Evolutionary conservation across 1,284 basidiomycete genomes (phyloP), one percentile per base, ranked within the genome.

Genomic region (Sparassis latifolia): DNA sequence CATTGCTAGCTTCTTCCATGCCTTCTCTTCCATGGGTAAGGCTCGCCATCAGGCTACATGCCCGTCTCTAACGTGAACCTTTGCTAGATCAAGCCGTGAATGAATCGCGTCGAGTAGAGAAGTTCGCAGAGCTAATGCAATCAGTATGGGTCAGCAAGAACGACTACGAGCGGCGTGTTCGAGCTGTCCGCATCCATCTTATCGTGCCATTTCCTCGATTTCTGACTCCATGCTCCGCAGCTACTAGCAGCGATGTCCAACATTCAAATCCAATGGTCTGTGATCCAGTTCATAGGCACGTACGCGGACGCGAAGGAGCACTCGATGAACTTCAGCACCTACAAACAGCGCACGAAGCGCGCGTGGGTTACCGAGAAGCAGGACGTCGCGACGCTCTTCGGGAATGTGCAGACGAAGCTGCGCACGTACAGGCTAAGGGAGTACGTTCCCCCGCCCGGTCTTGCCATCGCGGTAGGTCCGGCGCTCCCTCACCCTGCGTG

Each of bases 1-100:
- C 59, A 84, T 95, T 48, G 96, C 96, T 37, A 93, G 93, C 62
- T 98, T 82, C 70, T 99, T 99, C 76, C 96, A 99, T 66, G 96
- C 96, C 0, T 99, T 99, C 67, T 96, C 93, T 0, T 87, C 91
- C 1, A 95, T 97, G 86, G 92, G 93, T 92, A 58, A 55, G 80
- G 65, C 42, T 32, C 29, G 20, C 20, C 20, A 20, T 20, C 20
- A 20, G 20, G 20, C 20, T 20, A 20, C 20, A 20, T 20, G 20
- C 20, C 20, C 20, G 20, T 20, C 20, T 20, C 20, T 20, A 20
- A 20, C 20, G 20, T 20, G 20, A 20, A 20, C 20, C 20, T 20
- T 6, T 49, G 39, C 29, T 55, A 96, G 94, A 98, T 62, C 94
- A 97, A 68, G 89, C 91, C 4, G 93, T 97, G 65, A 97, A 92